Percentiles rank a stretch among this genome's conserved stretches.
phyloP scores from a whole-genome alignment of 73 alveolate species.

The Paramecium sonneborni region DNA sequence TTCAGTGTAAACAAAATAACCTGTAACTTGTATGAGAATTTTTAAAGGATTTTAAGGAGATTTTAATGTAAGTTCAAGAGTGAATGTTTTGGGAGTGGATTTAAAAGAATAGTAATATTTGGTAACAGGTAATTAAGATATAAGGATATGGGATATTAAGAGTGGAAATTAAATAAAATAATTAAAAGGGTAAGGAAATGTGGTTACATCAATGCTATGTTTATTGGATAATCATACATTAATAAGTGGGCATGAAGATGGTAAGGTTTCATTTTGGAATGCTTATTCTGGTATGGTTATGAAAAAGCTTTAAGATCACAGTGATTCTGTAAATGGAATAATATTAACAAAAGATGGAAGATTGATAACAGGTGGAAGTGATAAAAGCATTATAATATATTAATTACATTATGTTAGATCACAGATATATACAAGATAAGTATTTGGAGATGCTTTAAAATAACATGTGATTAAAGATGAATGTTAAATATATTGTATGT shows the following conservation, averaged over 20 bases:
- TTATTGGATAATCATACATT: slow-evolving; percentile 22
- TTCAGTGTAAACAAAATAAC: not conserved
- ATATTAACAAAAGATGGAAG: not conserved
- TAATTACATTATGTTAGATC: slow-evolving; percentile 16
- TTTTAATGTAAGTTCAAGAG: not conserved
- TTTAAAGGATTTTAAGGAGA: slow-evolving; percentile 34
- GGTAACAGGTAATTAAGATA: slow-evolving; percentile 27
- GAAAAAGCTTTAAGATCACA: slow-evolving; percentile 1
- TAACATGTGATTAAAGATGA: not conserved
- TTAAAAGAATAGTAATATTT: not conserved
- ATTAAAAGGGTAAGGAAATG: not conserved
- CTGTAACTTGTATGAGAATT: not conserved
- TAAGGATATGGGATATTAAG: slow-evolving; percentile 37
- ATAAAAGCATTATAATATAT: not conserved
- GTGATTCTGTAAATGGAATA: not conserved
- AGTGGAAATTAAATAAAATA: not conserved
- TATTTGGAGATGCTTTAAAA: slow-evolving; percentile 20
- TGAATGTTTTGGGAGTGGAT: not conserved
- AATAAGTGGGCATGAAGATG: slow-evolving; percentile 27
- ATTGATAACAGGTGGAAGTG: not conserved
- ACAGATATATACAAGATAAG: slow-evolving; percentile 1
- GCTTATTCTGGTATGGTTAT: slow-evolving; percentile 39
- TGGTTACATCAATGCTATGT: not conserved
- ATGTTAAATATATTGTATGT: slow-evolving; percentile 11
- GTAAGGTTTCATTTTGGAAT: slow-evolving; percentile 30